Base-by-base conservation (phyloP, 73 alveolate genomes). In the Paraurostyla sp. region DNA sequence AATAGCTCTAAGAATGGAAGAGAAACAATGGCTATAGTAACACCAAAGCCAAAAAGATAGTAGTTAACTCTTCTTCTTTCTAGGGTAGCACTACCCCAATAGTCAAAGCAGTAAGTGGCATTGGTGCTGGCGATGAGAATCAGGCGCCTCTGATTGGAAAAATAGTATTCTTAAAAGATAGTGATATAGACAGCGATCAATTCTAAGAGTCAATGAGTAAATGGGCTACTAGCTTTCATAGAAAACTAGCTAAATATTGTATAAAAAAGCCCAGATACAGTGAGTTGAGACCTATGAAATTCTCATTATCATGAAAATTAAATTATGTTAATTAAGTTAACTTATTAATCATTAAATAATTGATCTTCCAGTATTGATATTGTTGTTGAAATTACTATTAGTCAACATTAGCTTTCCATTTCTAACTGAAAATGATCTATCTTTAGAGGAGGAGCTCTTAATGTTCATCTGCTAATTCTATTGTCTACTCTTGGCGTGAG, bases 201-300 rank as follows among this genome's bases (percentile, higher is more conserved):
- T 78, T 59, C 43, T 89, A 91, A 46, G 57, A 76, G 52, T 30
- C 35, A n/a, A 85, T 93, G 15, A 48, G 93, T 33, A 85, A 75
- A 27, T 93, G 97, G 97, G 89, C 65, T 18, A 63, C 58, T 4
- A 41, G n/a, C 40, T 86, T 93, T 73, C 42, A 71, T 30, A 40
- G 60, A 46, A 90, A 91, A 56, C 62, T 93, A 71, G 76, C 71
- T 6, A 27, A 83, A 48, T 81, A 46, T 63, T 69, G 95, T 29
- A 43, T 73, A 0, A 92, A 78, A 32, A 80, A 73, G 63, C 93
- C 95, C 0, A 71, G 93, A 63, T 91, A 85, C 35, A 85, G 91
- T 51, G 96, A 91, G 76, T 33, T 93, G 59, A 90, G 97, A 38
- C 97, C 97, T 3, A 85, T 48, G 52, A 36, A 63, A 11, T 93